Percentiles rank a stretch among this genome's conserved stretches.
phyloP scores from a whole-genome alignment of 1,284 basidiomycete genomes.

The Moesziomyces parantarcticus region DNA sequence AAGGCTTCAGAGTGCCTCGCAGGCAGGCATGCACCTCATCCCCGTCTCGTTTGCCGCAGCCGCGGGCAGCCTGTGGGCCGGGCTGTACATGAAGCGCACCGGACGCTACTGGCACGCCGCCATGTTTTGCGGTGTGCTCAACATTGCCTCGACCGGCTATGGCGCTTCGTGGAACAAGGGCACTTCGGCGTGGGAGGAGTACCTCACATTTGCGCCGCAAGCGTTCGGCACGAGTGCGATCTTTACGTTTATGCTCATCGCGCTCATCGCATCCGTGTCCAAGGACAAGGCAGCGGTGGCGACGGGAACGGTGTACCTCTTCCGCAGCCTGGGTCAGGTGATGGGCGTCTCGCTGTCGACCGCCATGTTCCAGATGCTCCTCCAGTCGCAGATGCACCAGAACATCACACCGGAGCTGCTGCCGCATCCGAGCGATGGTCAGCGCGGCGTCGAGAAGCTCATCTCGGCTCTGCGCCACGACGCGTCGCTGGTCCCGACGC shows the following conservation, averaged over 20 bases:
- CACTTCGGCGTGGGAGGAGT: conserved; percentile 77
- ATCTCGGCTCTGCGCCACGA: conserved; percentile 80
- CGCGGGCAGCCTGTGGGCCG: conserved; percentile 80
- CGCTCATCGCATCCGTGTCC: conserved; percentile 51
- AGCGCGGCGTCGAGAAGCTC: conserved; percentile 70
- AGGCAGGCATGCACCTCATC: conserved; percentile 79
- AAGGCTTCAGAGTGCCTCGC: conserved; percentile 76
- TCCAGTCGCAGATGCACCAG: conserved; percentile 74
- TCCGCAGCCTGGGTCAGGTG: conserved; percentile 80
- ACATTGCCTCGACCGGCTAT: conserved; percentile 27
- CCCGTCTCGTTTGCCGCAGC: conserved; percentile 82
- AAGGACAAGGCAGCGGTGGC: conserved; percentile 75
- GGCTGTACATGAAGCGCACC: conserved; percentile 82
- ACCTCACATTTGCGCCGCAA: conserved; percentile 72
- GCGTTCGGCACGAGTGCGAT: conserved; percentile 74
- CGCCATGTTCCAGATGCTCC: conserved; percentile 79
- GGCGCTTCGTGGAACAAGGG: conserved; percentile 68
- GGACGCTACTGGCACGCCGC: conserved; percentile 82
- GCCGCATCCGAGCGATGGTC: conserved; percentile 67
- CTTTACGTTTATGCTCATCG: conserved; percentile 81
- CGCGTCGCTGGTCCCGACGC: conserved; percentile 79
- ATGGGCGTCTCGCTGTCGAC: conserved; percentile 81
- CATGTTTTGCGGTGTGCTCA: conserved; percentile 71
- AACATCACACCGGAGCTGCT: conserved; percentile 74
- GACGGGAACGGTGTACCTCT: conserved; percentile 82